Base-by-base conservation (phyloP, 75 land plant genomes). In the Isoetes taiwanensis region DNA sequence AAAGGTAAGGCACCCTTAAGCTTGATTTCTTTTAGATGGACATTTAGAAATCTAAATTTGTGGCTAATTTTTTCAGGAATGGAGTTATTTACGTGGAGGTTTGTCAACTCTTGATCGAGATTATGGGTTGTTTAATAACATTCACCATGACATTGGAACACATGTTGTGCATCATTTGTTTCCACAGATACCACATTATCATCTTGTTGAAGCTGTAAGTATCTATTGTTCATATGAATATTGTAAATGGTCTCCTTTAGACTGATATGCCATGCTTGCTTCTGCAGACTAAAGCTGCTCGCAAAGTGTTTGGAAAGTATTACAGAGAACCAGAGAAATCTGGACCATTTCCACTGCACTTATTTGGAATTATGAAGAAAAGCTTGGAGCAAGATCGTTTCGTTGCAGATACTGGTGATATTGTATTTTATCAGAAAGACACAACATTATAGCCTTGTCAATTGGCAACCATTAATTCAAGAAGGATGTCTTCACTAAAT, bases 151-250 rank as follows among this genome's bases (percentile, higher is more conserved):
- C 62, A 87, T 87, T 48, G 97, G 97, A 43, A 90, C 97, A 8
- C 94, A 90, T 69, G 97, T 90, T n/a, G 76, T 90, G 0, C 97
- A 90, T 40, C 97, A 90, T 64, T 71, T 90, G 43, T 90, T 90
- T 61, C 94, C 94, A 38, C 97, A 90, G 59, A 90, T 90, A 56
- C 97, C 97, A 41, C 97, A 91, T 41, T 86, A 90, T 60, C 72
- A 83, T 64, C 55, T 90, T 27, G 50, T 78, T 2, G 95, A 83
- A 73, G 97, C 97, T 54, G 97, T 90, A 64, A 73, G 87, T 60
- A n/a, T 24, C 19, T 23, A 21, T 56, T 12, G n/a, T 35, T 65
- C 43, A 24, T 23, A 28, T 23, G 12, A 16, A 5, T 28, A 0
- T 20, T 17, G 25, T 5, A 11, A 21, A 28, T 65, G 16, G 14